These are phyloP conservation scores for Thinopyrum obtusiflorum DNA, from an alignment of 202 grass and related monocot genomes.

Conservation along the genomic window DNA sequence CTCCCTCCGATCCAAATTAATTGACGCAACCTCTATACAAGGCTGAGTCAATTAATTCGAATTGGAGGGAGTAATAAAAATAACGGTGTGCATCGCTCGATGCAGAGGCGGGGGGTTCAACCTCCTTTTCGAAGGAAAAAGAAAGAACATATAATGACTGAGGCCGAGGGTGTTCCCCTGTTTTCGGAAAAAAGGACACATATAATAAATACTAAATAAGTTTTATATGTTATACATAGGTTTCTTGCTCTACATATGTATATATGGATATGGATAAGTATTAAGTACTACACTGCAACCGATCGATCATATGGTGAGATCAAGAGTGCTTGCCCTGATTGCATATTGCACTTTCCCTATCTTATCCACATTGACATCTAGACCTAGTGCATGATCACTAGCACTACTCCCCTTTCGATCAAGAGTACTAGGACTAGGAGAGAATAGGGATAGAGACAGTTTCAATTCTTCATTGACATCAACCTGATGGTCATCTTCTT, in stretches of 20 bases:
- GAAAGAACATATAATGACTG: too few relatives aligned
- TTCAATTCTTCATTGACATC: slow-evolving; percentile 17
- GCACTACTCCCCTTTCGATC: not conserved
- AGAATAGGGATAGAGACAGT: slow-evolving; percentile 42
- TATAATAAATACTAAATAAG: too few relatives aligned
- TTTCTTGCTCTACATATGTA: not conserved
- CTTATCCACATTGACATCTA: slow-evolving; percentile 5
- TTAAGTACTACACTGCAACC: slow-evolving; percentile 41
- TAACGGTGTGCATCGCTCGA: too few relatives aligned
- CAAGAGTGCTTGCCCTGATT: slow-evolving; percentile 29
- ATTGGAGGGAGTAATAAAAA: too few relatives aligned
- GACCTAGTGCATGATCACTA: not conserved
- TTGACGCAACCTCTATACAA: too few relatives aligned
- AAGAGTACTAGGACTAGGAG: slow-evolving; percentile 9
- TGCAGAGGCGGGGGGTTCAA: too few relatives aligned
- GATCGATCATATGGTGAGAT: slow-evolving; percentile 50
- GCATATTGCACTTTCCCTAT: slow-evolving; percentile 28
- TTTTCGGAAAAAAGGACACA: too few relatives aligned
- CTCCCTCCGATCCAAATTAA: too few relatives aligned
- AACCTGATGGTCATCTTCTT: too few relatives aligned
- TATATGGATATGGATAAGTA: slow-evolving; percentile 37
- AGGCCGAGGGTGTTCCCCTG: too few relatives aligned
- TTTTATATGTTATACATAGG: not conserved
- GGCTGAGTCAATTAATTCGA: too few relatives aligned
- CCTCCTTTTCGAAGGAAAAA: too few relatives aligned